phyloP scores from a whole-genome alignment of 208 protist species.

The Dictyostelium gargantuum region DNA sequence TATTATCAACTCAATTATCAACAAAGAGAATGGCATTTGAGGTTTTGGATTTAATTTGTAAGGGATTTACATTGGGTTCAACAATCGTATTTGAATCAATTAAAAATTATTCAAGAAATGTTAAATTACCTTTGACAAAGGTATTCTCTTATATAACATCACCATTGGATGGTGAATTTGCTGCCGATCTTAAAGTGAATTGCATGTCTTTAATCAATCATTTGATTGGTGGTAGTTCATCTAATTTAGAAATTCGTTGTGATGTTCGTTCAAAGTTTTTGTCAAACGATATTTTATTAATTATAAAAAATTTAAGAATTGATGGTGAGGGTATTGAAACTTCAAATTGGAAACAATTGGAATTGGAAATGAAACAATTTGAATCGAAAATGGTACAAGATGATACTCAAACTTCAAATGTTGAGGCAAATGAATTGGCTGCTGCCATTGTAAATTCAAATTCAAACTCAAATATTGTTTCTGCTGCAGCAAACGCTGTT shows the following conservation, averaged over 20 bases:
- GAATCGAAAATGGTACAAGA: slow-evolving; percentile 24
- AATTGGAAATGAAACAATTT: slow-evolving; percentile 41
- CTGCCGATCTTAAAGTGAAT: slow-evolving; percentile 25
- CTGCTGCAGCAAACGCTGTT: no score
- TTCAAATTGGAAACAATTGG: slow-evolving; percentile 23
- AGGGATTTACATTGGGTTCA: background rate
- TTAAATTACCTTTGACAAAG: background rate
- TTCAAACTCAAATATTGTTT: background rate
- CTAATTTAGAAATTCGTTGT: background rate
- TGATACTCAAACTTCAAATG: slow-evolving; percentile 4
- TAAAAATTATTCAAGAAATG: background rate
- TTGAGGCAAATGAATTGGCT: background rate
- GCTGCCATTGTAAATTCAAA: no score
- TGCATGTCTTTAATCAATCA: slow-evolving; percentile 64
- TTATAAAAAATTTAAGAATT: slow-evolving; percentile 13
- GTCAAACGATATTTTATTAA: background rate
- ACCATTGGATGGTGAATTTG: slow-evolving; percentile 8
- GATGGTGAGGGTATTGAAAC: slow-evolving; percentile 61
- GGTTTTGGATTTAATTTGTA: slow-evolving; percentile 36
- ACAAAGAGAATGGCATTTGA: slow-evolving; percentile 33
- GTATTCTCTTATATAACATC: background rate
- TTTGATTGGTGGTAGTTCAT: background rate
- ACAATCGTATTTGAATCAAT: slow-evolving; percentile 14
- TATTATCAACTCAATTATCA: background rate
- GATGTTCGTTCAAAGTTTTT: background rate